phyloP scores from a whole-genome alignment of 2,329 filamentous ascomycete species.

The Hypoxylon sp. region DNA sequence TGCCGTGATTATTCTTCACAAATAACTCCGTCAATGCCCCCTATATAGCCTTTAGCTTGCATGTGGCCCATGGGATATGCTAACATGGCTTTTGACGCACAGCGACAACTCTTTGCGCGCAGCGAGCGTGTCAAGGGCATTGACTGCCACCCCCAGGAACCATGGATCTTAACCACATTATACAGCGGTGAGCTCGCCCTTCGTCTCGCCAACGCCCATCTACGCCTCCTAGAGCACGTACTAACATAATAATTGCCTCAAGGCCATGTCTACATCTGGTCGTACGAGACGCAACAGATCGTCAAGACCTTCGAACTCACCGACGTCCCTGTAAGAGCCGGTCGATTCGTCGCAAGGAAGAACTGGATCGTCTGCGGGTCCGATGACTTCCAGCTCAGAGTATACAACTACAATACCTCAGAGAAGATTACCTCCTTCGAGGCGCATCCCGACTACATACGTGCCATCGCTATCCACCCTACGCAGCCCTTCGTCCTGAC shows the following conservation, averaged over 20 bases:
- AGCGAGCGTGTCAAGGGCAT: constrained; percentile 96
- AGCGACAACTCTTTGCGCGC: constrained; percentile 88
- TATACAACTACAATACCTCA: constrained; percentile 99
- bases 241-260: constrained; percentile 27
- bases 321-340: constrained; percentile 96
- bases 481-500: constrained; percentile 96
- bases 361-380: constrained; percentile 99
- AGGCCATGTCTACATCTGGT: constrained; percentile 99
- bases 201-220: constrained; percentile 1
- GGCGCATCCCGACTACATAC: constrained; percentile 98
- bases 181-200: constrained; percentile 81
- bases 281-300: constrained; percentile 94
- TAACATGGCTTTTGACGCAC: constrained; percentile 58
- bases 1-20: constrained; percentile 1
- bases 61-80: constrained; percentile 38
- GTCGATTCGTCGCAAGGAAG: constrained; percentile 96
- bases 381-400: constrained; percentile 88
- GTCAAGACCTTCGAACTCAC: constrained; percentile 99
- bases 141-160: constrained; percentile 96
- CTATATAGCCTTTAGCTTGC: constrained; percentile 13
- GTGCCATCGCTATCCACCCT: constrained; percentile 95
- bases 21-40: constrained; percentile 19
- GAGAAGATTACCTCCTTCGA: constrained; percentile 99
- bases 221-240: constrained; percentile 29
- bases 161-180: constrained; percentile 95